phyloP scores from a whole-genome alignment of 441 rosid genomes.

The Cnidoscolus chayamansa region DNA sequence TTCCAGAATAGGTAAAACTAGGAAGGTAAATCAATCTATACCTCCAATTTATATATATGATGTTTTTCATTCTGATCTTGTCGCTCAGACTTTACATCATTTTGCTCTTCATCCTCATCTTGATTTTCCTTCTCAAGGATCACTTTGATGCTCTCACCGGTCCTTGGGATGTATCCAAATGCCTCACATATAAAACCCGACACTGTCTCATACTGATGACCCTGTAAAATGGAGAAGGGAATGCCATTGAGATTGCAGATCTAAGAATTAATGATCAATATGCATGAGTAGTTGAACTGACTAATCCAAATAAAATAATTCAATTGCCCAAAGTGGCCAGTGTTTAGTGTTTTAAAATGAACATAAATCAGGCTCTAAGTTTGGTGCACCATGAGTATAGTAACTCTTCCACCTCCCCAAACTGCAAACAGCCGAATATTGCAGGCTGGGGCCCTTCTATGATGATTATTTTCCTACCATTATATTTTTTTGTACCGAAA shows the following conservation, averaged over 20 bases:
- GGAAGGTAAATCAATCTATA: constrained; percentile 27
- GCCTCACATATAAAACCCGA: constrained; percentile 96
- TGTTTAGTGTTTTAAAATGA: neutral
- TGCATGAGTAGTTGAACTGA: neutral
- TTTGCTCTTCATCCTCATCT: constrained; percentile 59
- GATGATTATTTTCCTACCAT: neutral
- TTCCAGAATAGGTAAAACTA: constrained; percentile 3
- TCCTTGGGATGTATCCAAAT: constrained; percentile 97
- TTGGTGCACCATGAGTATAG: neutral
- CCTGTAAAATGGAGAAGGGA: constrained; percentile 43
- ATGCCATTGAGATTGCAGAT: constrained; percentile 4
- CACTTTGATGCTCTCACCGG: constrained; percentile 83
- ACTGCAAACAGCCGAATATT: neutral
- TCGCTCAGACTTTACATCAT: constrained; percentile 62
- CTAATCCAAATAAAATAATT: neutral
- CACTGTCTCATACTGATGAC: constrained; percentile 94
- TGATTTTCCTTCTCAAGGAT: constrained; percentile 73
- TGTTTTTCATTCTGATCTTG: constrained; percentile 66
- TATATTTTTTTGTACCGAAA: too few relatives aligned
- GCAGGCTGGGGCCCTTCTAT: neutral
- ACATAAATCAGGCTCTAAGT: neutral
- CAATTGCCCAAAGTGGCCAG: neutral
- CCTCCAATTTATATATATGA: constrained; percentile 87
- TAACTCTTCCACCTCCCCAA: too few relatives aligned
- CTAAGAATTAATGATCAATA: constrained; percentile 1